Evolutionary conservation across 176 grass and related monocot genomes (phyloP).

Genomic region (Panicum miliaceum): DNA sequence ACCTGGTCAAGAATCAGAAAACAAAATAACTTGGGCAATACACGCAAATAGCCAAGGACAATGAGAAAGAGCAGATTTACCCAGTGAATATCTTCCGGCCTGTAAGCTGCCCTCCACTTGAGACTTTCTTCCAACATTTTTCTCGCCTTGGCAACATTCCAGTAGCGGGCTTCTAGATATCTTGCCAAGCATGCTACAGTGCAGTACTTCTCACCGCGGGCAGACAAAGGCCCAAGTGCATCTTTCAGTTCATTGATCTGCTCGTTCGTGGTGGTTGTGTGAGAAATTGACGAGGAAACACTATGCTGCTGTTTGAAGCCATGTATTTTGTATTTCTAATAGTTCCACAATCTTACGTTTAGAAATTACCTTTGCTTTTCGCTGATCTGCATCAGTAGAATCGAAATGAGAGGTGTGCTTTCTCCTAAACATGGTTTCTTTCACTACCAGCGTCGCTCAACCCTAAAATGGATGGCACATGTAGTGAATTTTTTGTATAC

Average conservation of each 20-base stretch:
- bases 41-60: neutral
- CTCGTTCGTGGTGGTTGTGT: constrained; percentile 14
- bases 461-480: constrained; percentile 5
- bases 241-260: constrained; percentile 74
- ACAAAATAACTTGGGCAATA: neutral
- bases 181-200: constrained; percentile 65
- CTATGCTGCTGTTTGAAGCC: neutral
- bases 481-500: neutral
- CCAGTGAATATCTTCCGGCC: constrained; percentile 81
- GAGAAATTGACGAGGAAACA: constrained; percentile 13
- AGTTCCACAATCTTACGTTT: constrained; percentile 10
- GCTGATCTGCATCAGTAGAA: constrained; percentile 43
- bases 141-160: constrained; percentile 70
- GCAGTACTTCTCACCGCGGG: constrained; percentile 49
- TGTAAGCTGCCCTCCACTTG: constrained; percentile 76
- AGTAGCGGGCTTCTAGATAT: constrained; percentile 79
- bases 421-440: constrained; percentile 69
- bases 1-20: neutral
- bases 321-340: neutral
- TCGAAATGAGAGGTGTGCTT: constrained; percentile 55
- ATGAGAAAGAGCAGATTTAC: constrained; percentile 32
- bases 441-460: constrained; percentile 21
- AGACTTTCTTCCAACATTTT: constrained; percentile 93
- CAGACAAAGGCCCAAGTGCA: constrained; percentile 64
- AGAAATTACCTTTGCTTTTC: constrained; percentile 63